Evolutionary conservation across 331 rosid species (phyloP).

Genomic region (Prunus yedoensis): DNA sequence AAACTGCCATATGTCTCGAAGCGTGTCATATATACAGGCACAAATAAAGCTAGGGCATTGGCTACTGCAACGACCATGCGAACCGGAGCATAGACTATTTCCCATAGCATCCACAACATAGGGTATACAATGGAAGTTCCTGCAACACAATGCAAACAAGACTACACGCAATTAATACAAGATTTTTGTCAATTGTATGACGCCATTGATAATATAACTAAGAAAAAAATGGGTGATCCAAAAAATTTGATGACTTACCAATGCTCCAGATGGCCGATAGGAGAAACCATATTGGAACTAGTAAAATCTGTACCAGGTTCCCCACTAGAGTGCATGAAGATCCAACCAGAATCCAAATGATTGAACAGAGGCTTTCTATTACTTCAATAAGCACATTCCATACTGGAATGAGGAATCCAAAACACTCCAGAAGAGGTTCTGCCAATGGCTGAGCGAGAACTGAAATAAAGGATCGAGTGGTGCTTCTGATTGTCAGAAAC

Average conservation of each 20-base stretch:
- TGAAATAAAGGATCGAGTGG: slow-evolving; percentile 59
- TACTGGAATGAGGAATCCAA: slow-evolving; percentile 68
- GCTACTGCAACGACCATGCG: slow-evolving; percentile 47
- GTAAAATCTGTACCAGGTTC: slow-evolving; percentile 53
- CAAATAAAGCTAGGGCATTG: slow-evolving; percentile 43
- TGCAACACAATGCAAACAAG: slow-evolving; percentile 40
- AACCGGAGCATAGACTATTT: slow-evolving; percentile 69
- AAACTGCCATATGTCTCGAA: slow-evolving; percentile 56
- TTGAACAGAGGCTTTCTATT: slow-evolving; percentile 51
- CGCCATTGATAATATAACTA: background rate
- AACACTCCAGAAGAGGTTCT: slow-evolving; percentile 50
- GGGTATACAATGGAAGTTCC: slow-evolving; percentile 67
- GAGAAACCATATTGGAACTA: slow-evolving; percentile 65
- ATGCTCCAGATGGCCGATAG: slow-evolving; percentile 52
- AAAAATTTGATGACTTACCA: slow-evolving; percentile 54
- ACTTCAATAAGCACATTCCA: slow-evolving; percentile 44
- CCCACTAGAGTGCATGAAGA: slow-evolving; percentile 50
- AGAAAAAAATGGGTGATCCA: slow-evolving; percentile 9
- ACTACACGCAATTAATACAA: slow-evolving; percentile 21
- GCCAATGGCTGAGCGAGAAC: slow-evolving; percentile 70
- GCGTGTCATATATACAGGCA: slow-evolving; percentile 30
- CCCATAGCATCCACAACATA: slow-evolving; percentile 62
- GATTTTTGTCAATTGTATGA: slow-evolving; percentile 12
- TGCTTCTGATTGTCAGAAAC: slow-evolving; percentile 61
- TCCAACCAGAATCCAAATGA: slow-evolving; percentile 53